Base-by-base conservation (phyloP, 805 yeast species). In the Wickerhamomyces rabaulensis region DNA sequence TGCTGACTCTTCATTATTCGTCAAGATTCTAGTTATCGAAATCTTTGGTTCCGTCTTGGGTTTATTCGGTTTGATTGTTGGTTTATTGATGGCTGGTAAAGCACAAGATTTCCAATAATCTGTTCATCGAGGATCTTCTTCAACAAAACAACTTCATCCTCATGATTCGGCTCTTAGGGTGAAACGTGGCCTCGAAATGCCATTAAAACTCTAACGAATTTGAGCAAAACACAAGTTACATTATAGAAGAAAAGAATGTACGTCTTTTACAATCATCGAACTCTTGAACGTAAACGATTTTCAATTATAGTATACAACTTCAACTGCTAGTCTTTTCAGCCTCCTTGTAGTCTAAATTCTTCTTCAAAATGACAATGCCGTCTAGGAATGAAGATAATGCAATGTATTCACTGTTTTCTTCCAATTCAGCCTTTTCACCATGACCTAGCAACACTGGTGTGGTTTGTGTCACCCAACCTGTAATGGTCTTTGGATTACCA, bases 391-490 rank as follows among this genome's bases (percentile, higher is more conserved):
- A 78, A 10, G 94, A 78, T 56, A 89, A 75, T 50, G 95, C 81
- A 51, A 87, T 75, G 69, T 91, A 94, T 68, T 94, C 97, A 50
- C 90, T 95, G 57, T 87, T 90, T 46, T 67, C 71, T 64, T 95
- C 99, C 55, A 94, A 73, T 67, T 94, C 99, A 0, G 99, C 99
- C 52, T 97, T 78, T 67, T 94, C 99, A 39, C 98, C 98, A 57
- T 83, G 82, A 37, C 94, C 91, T 47, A 94, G 74, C 57, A 94
- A 73, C 19, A 94, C 99, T 0, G 99, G 99, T 0, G 99, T 94
- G 6, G 94, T 87, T 62, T 94, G 99, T 1, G 99, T 94, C 19
- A 94, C 98, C 99, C 99, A 94, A 33, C 99, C 99, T 4, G 99
- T 94, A 41, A 94, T 94, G 12, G 97, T 91, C 74, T 94, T 94